A percentile compares a stretch with the other conserved stretches of the same genome.
Evolutionary conservation across 768 basidiomycete genomes (phyloP).

Genomic region (Panellus pusillus): DNA sequence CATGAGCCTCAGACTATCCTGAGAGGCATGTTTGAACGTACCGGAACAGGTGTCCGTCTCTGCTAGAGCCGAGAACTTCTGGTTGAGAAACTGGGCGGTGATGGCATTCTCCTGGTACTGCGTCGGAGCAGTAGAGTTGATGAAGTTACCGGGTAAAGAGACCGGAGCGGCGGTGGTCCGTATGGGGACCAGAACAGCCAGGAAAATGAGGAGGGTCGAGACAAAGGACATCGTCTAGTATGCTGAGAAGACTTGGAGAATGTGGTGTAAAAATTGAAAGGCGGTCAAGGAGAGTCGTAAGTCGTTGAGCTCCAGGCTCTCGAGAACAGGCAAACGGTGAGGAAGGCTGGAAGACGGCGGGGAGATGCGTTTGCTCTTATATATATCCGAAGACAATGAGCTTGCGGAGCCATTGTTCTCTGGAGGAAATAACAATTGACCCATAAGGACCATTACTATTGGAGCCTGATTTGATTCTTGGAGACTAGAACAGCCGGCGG

Average conservation of each 20-base stretch:
- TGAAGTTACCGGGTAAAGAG: not conserved
- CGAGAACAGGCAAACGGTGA: not conserved
- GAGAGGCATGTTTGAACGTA: constrained; percentile 23
- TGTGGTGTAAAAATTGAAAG: constrained; percentile 1
- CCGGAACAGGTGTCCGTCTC: constrained; percentile 47
- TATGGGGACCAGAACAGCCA: constrained; percentile 3
- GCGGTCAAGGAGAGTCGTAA: constrained; percentile 7
- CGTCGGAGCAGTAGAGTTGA: constrained; percentile 10
- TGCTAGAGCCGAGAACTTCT: constrained; percentile 45
- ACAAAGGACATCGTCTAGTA: constrained; percentile 4
- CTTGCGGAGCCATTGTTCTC: not conserved
- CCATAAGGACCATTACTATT: not conserved
- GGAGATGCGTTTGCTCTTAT: not conserved
- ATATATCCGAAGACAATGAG: constrained; percentile 7
- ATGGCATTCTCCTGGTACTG: constrained; percentile 40
- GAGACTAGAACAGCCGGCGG: not conserved
- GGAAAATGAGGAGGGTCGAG: not conserved
- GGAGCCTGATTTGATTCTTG: not conserved
- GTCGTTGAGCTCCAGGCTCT: constrained; percentile 19
- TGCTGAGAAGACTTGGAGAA: not conserved
- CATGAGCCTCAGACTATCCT: not conserved
- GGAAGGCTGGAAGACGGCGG: not conserved
- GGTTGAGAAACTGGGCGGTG: constrained; percentile 50
- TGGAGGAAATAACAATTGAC: not conserved
- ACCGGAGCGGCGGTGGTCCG: constrained; percentile 7